Evolutionary conservation across 495 filamentous ascomycete species (phyloP).

Genomic region (Neurospora hispaniola): DNA sequence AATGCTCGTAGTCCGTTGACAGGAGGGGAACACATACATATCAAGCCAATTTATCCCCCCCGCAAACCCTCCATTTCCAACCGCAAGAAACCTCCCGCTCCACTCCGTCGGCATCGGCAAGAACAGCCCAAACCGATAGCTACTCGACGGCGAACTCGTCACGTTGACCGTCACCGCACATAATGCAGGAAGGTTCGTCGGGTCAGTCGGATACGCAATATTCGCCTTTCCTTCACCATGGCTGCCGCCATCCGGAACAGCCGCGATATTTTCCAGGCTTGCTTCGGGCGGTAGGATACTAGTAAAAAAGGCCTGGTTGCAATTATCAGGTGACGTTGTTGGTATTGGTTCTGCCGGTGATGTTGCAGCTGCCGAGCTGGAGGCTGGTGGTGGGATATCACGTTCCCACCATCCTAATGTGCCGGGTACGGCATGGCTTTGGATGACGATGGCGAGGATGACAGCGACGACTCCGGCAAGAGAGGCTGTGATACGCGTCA

Average conservation of each 20-base stretch:
- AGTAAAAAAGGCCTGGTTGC: conserved; percentile 15
- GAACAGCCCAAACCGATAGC: conserved; percentile 41
- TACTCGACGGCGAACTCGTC: conserved; percentile 28
- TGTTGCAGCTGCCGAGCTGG: background rate
- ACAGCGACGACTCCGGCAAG: background rate
- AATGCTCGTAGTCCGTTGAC: background rate
- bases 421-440: background rate
- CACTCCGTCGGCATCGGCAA: conserved; percentile 40
- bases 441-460: background rate
- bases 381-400: background rate
- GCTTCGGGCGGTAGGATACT: conserved; percentile 16
- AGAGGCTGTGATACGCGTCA: background rate
- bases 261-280: conserved; percentile 21
- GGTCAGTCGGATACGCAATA: conserved; percentile 32
- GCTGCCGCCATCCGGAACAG: conserved; percentile 21
- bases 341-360: background rate
- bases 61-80: conserved; percentile 37
- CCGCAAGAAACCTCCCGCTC: conserved; percentile 33
- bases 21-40: conserved; percentile 17
- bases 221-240: conserved; percentile 29
- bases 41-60: conserved; percentile 42
- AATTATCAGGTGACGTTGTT: conserved; percentile 3
- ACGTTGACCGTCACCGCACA: conserved; percentile 41
- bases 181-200: conserved; percentile 35
- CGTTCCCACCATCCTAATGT: background rate